A percentile compares a stretch with the other conserved stretches of the same genome.
Conservation (phyloP, 805 yeast genomes). For the Ascoidea asiatica region DNA sequence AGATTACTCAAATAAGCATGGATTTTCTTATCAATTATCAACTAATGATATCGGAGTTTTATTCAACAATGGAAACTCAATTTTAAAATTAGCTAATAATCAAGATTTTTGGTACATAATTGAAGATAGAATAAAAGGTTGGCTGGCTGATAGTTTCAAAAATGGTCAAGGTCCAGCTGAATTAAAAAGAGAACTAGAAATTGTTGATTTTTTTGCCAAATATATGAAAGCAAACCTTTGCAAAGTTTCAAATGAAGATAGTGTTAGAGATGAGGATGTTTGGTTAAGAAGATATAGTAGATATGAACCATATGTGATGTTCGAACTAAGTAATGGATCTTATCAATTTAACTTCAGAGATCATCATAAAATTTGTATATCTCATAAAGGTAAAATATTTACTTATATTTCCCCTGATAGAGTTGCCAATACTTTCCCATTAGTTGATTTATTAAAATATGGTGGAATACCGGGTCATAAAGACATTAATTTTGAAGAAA, state of each 20-base stretch:
- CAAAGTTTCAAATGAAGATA: slow-evolving; percentile 47
- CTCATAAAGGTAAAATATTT: slow-evolving; percentile 60
- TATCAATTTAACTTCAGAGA: slow-evolving; percentile 93
- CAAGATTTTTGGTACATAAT: slow-evolving; percentile 54
- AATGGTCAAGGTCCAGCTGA: slow-evolving; percentile 28
- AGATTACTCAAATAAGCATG: slow-evolving; percentile 91
- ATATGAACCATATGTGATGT: slow-evolving; percentile 72
- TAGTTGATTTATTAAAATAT: slow-evolving; percentile 31
- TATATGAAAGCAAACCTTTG: slow-evolving; percentile 88
- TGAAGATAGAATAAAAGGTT: slow-evolving; percentile 33
- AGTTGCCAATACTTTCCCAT: slow-evolving; percentile 52
- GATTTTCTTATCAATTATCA: slow-evolving; percentile 84
- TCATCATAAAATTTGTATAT: slow-evolving; percentile 78
- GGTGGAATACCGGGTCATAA: slow-evolving; percentile 35
- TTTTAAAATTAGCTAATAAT: slow-evolving; percentile 55
- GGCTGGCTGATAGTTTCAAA: slow-evolving; percentile 37
- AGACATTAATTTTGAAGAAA: slow-evolving; percentile 29
- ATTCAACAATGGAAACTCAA: slow-evolving; percentile 74
- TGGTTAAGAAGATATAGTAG: slow-evolving; percentile 77
- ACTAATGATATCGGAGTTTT: slow-evolving; percentile 84
- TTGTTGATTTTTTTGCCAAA: slow-evolving; percentile 76
- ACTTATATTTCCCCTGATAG: slow-evolving; percentile 75
- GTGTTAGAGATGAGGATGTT: slow-evolving; percentile 44
- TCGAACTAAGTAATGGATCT: slow-evolving; percentile 83
- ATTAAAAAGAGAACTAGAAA: slow-evolving; percentile 61